Evolutionary conservation across 2,329 filamentous ascomycete species (phyloP), one percentile per base, ranked within the genome.

Genomic region (Phialophora chinensis): DNA sequence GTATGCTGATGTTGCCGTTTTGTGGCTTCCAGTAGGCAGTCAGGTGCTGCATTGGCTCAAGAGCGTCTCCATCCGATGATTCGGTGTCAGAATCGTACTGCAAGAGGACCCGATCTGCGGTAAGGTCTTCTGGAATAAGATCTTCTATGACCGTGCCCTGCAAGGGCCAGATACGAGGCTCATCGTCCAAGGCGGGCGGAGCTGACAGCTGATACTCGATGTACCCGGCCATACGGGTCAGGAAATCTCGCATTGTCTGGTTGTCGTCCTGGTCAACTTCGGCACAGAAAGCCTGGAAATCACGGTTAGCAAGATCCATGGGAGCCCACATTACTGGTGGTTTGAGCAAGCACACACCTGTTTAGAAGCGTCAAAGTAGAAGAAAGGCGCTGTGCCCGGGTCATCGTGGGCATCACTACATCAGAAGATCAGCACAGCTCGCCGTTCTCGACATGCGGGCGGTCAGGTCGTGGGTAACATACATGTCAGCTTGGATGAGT

Each of bases 21-120:
- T 20, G 33, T 11, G 72, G 72, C 31, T 63, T 65, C 72, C 72
- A 73, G 62, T 70, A 66, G 6, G 58, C 50, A 29, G 59, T 68
- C 44, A 69, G 54, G 53, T 71, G 68, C 12, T 63, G 56, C 59
- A 69, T 42, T 52, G 47, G 60, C 27, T 66, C 54, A 4, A 63
- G 63, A 35, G 60, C 69, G 55, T 69, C 65, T 55, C 69, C 60
- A 27, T 68, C 66, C 29, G 62, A 62, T 38, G 66, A 66, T 29
- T 69, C 70, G 27, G 65, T 67, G 33, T 71, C 68, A 5, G 67
- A 62, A 49, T 59, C 52, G 59, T 66, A 67, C n/a, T 72, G 57
- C 20, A 72, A 42, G 10, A 70, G 54, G 17, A 12, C 50, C 29
- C 58, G 35, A 11, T 49, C 42, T n/a, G 59, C 44, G 12, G 35